Base-by-base conservation (phyloP, 257 asterid genomes). In the Rauvolfia tetraphylla region DNA sequence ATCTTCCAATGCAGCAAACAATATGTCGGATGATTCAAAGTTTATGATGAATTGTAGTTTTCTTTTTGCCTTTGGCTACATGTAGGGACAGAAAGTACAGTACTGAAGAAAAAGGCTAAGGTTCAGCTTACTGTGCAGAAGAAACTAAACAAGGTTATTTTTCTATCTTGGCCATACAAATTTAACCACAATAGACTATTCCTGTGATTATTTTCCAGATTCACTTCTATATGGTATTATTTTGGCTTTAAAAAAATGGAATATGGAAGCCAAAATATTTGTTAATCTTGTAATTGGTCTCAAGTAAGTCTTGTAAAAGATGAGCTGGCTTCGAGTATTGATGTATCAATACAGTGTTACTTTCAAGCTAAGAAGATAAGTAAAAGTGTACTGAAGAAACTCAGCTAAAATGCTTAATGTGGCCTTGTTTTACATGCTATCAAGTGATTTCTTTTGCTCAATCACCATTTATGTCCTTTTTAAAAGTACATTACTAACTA, bases 111-210 rank as follows among this genome's bases (percentile, higher is more conserved):
- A 71, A 51, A 62, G 27, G 42, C 75, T 33, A 72, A 75, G 78
- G 85, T 78, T 44, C 71, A 75, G 76, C 71, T 36, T 71, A 59
- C 68, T 36, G 38, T 36, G 20, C 5, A 39, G 75, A 73, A 53
- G 67, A 71, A 69, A 56, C 71, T 41, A 65, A 48, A 58, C 20
- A 78, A 77, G 79, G 82, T 78, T 42, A 42, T 58, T 56, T 78
- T 59, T 68, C 61, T 62, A 71, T 27, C 53, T 34, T 80, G 42
- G 14, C 56, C 31, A 48, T 31, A 7, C 34, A 12, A 25, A 74
- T 38, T 65, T 58, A 31, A 57, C 34, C 14, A 48, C 4, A 41
- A 4, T 18, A 31, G 61, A 59, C 17, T 62, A 36, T 62, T 41
- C 22, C 48, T 54, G 31, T 53, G 46, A 41, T 46, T 25, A 70